Evolutionary conservation across 176 grass and related monocot genomes (phyloP), one percentile per base, ranked within the genome.

Genomic region (Panicum miliaceum): DNA sequence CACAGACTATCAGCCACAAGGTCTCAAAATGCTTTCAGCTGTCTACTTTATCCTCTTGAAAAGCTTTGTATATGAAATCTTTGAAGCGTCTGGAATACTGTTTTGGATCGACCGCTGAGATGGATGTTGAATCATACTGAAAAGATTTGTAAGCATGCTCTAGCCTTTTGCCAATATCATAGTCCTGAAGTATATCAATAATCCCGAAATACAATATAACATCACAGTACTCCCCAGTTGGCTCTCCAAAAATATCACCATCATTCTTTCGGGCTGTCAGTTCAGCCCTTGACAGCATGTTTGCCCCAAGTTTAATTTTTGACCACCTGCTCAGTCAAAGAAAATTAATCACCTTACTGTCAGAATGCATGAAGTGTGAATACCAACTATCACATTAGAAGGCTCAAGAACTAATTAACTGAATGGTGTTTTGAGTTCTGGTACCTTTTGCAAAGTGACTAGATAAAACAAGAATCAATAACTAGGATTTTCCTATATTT

Each of bases 101-200:
- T 70, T 32, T 90, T 67, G 94, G 94, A 82, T 97, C 94, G 22
- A 97, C 94, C 0, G 94, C 94, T 57, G 94, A 97, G 80, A 97
- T 97, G 22, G 92, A 97, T 60, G 90, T 94, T 0, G 94, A 58
- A 48, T 94, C 94, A 46, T 97, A 94, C 27, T 94, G 91, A 42
- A 94, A 92, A 64, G 94, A 92, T 71, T 94, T 97, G 73, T 97
- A 94, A 13, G 90, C 94, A 75, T 94, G 94, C 71, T 97, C 94
- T 51, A 97, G 68, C 73, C 84, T 94, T 90, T 97, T 97, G 76
- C 89, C 82, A 19, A 97, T 94, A 78, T 94, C 94, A 48, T 97
- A 97, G 81, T 94, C 94, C 92, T 97, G 94, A 70, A 94, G 92
- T 86, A 94, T 97, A 81, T 97, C 94, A 62, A 97, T 97, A 77